Percentiles rank a stretch among this genome's conserved stretches.
Evolutionary conservation across 768 basidiomycete genomes (phyloP).

Genomic region (Macrolepiota fuliginosa): DNA sequence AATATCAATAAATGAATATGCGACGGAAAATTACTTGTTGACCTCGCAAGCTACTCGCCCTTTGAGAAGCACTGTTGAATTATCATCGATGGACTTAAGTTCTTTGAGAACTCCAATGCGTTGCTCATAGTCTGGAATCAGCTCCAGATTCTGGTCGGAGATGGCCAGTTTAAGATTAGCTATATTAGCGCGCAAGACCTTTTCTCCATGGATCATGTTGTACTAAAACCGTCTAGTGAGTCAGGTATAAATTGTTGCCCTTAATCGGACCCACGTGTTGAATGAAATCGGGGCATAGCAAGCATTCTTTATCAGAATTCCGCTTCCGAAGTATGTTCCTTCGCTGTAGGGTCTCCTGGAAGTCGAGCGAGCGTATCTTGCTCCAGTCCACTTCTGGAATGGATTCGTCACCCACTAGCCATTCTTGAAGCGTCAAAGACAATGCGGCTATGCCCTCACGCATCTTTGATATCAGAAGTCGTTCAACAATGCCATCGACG

Average conservation of each 20-base stretch:
- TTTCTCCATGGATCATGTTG: constrained; percentile 67
- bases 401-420: constrained; percentile 34
- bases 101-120: constrained; percentile 88
- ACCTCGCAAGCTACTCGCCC: constrained; percentile 99
- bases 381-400: constrained; percentile 86
- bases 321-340: constrained; percentile 49
- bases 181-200: constrained; percentile 71
- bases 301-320: constrained; percentile 47
- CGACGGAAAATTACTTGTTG: constrained; percentile 13
- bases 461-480: constrained; percentile 61
- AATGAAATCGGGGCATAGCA: constrained; percentile 63
- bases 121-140: constrained; percentile 96
- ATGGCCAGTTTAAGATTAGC: constrained; percentile 77
- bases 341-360: constrained; percentile 75
- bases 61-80: constrained; percentile 92
- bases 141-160: constrained; percentile 95
- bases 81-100: constrained; percentile 92
- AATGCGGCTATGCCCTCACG: constrained; percentile 53
- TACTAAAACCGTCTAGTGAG: constrained; percentile 52
- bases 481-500: constrained; percentile 62
- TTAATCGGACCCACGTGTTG: constrained; percentile 59
- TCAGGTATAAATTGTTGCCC: neutral
- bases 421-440: constrained; percentile 51
- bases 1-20: constrained; percentile 3
- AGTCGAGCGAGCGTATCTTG: constrained; percentile 81